Evolutionary conservation across 2,329 filamentous ascomycete genomes (phyloP), one percentile per base, ranked within the genome.

Genomic region (Fusarium continuum): DNA sequence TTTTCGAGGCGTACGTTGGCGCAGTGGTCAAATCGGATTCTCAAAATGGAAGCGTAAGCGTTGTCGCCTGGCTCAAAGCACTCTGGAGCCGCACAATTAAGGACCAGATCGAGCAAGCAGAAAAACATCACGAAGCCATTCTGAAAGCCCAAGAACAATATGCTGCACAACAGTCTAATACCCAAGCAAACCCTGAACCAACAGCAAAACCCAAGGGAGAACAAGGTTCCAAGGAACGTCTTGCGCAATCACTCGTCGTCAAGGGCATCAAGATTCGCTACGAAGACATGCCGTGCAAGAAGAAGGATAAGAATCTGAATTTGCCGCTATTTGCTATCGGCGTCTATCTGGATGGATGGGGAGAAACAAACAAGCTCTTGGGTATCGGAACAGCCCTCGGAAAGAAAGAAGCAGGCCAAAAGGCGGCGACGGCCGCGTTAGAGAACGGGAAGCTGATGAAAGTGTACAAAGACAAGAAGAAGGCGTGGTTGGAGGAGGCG

Each of bases 1-100:
- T 97, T 16, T 96, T 97, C 69, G 94, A 98, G 74, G 91, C 94
- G 0, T 97, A 96, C 68, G 86, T 96, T 14, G 93, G 91, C 8
- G 93, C 90, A 4, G 77, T 93, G 6, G 84, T 96, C 28, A 78
- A 92, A 3, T 88, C 89, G 1, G 85, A 92, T 68, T 82, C 86
- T 0, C 75, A 78, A 4, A 73, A 85, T 40, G 93, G 93, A 1
- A 83, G 90, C 40, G 62, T 75, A 8, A 82, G 80, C 3, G 88
- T 85, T 3, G 83, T 89, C 46, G 74, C 82, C 13, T 98, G 93
- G 92, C 78, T 97, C 39, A 88, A 86, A 45, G 78, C 82, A 8
- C 79, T 97, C 1, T 97, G 93, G 92, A 83, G 84, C 5, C 85
- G 82, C 40, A 86, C 85, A 5, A 77, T 96, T 31, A 72, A 79